Conservation (phyloP, 768 basidiomycete genomes). For the Podaxis pistillaris region DNA sequence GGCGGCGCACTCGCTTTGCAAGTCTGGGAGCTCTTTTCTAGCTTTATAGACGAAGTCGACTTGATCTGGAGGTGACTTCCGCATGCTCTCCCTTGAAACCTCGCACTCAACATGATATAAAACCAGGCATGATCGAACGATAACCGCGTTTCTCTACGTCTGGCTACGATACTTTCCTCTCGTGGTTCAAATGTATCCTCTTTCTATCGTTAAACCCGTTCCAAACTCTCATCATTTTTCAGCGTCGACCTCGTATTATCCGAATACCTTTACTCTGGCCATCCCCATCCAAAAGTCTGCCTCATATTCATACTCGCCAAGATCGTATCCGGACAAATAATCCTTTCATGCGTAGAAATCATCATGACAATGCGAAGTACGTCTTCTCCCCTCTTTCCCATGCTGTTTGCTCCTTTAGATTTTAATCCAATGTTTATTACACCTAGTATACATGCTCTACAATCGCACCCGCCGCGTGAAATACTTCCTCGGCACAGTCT, state of each 20-base stretch:
- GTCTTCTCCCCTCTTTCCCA: too few relatives aligned
- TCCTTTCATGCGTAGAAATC: slow-evolving; percentile 19
- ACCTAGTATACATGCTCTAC: not conserved
- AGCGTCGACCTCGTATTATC: slow-evolving; percentile 17
- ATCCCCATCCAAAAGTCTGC: not conserved
- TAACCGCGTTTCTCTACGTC: slow-evolving; percentile 19
- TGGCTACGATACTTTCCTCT: slow-evolving; percentile 20
- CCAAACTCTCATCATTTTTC: not conserved
- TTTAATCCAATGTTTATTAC: not conserved
- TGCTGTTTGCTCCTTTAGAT: not conserved
- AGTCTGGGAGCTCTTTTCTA: slow-evolving; percentile 17
- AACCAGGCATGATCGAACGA: not conserved
- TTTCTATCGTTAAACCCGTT: not conserved
- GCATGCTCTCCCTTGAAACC: not conserved
- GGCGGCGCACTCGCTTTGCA: slow-evolving; percentile 23
- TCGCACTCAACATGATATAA: not conserved
- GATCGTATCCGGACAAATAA: slow-evolving; percentile 15
- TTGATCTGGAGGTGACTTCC: slow-evolving; percentile 20
- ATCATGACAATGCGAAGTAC: slow-evolving; percentile 22
- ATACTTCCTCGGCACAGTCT: not conserved
- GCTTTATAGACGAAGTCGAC: slow-evolving; percentile 22
- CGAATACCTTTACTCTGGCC: not conserved
- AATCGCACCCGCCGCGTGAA: not conserved
- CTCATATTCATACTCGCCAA: slow-evolving; percentile 13
- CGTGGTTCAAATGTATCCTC: slow-evolving; percentile 18